These are phyloP conservation scores for Hexamita inflata DNA, from an alignment of 208 protist species.

Conservation along the genomic window DNA sequence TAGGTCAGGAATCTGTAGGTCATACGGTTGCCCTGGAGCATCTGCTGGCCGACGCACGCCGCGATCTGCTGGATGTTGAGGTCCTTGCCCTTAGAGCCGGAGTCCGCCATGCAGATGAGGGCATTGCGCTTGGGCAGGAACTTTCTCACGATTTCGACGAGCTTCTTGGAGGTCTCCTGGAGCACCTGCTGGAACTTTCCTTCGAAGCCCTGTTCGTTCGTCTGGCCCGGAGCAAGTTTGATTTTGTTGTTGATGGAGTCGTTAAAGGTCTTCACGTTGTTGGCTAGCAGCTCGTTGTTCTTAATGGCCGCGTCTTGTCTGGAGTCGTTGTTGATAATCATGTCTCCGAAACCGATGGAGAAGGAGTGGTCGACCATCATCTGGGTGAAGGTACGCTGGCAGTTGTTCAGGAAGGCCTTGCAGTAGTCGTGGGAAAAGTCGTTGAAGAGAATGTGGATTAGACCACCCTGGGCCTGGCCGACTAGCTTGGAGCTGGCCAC, in stretches of 20 bases:
- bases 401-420: slow-evolving; percentile 61
- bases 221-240: slow-evolving; percentile 68
- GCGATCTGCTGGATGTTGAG: slow-evolving; percentile 97
- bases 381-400: slow-evolving; percentile 83
- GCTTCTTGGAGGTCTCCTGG: slow-evolving; percentile 51
- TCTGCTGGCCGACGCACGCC: slow-evolving; percentile 97
- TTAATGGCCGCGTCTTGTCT: slow-evolving; percentile 68
- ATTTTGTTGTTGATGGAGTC: slow-evolving; percentile 72
- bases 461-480: slow-evolving; percentile 45
- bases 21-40: slow-evolving; percentile 94
- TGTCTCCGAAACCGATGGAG: slow-evolving; percentile 89
- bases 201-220: slow-evolving; percentile 90
- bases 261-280: slow-evolving; percentile 70
- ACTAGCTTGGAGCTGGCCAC: slow-evolving; percentile 63
- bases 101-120: slow-evolving; percentile 80
- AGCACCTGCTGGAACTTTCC: slow-evolving; percentile 74
- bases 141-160: slow-evolving; percentile 60
- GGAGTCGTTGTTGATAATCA: slow-evolving; percentile 75
- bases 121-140: slow-evolving; percentile 68
- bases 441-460: slow-evolving; percentile 85
- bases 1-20: slow-evolving; percentile 77
- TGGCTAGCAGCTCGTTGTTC: slow-evolving; percentile 59
- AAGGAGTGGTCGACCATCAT: slow-evolving; percentile 85
- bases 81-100: slow-evolving; percentile 89
- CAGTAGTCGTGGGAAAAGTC: slow-evolving; percentile 80